These are phyloP conservation scores for Rhodomyrtus psidioides DNA, from an alignment of 441 rosid genomes.

Conservation along the genomic window DNA sequence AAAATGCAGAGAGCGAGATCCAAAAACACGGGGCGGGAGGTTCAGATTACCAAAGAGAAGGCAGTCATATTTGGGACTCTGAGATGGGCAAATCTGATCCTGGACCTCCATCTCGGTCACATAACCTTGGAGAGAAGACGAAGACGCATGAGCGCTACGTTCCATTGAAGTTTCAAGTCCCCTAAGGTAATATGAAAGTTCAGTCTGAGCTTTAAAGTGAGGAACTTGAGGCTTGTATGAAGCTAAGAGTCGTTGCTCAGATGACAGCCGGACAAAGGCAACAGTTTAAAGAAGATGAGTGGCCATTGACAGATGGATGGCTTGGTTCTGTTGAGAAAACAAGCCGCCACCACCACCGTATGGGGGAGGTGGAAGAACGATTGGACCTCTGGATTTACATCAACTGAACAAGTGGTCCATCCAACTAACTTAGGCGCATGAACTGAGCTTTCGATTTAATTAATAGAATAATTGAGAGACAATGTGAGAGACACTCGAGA, in stretches of 20 bases:
- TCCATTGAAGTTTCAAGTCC: slow-evolving; percentile 11
- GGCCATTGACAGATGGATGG: slow-evolving; percentile 7
- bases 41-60: slow-evolving; percentile 33
- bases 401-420: background rate
- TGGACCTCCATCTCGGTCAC: slow-evolving; percentile 52
- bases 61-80: too few species aligned
- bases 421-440: background rate
- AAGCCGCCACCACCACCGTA: slow-evolving; percentile 2
- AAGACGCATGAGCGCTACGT: slow-evolving; percentile 10
- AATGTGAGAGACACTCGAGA: background rate
- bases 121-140: slow-evolving; percentile 23
- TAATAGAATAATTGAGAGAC: background rate
- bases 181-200: slow-evolving; percentile 9
- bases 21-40: background rate
- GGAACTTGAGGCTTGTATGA: slow-evolving; percentile 5
- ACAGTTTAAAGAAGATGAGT: slow-evolving; percentile 1
- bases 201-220: slow-evolving; percentile 13
- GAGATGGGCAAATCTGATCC: slow-evolving; percentile 26
- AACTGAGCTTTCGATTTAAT: background rate
- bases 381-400: background rate
- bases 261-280: slow-evolving; percentile 18
- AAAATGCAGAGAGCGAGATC: background rate
- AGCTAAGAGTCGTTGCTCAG: background rate
- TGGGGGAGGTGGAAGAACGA: background rate
- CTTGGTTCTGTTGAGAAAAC: slow-evolving; percentile 15